Evolutionary conservation across 164 flowering plant species (phyloP), one percentile per base, ranked within the genome.

Genomic region (Echeveria elegans): DNA sequence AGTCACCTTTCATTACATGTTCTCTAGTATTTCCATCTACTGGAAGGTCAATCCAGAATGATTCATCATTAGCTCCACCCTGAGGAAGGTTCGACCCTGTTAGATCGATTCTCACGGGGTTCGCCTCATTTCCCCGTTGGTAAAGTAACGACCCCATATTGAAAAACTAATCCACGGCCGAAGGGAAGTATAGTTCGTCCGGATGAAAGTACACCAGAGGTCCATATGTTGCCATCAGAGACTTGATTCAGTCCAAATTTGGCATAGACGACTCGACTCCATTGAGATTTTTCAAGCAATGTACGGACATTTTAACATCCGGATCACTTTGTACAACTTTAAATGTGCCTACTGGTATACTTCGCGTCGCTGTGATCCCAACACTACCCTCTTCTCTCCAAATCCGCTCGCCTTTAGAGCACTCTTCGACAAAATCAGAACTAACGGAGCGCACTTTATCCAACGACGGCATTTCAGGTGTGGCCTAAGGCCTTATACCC

Each of bases 21-120:
- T 86, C 89, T 61, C 72, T 81, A 2, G 67, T 79, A 0, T 14
- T 68, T 3, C 66, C 68, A 32, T 85, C 86, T 0, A 36, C 45
- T 0, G 98, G 97, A 14, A 93, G 86, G 69, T 90, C 98, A 40
- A 93, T 62, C 97, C 98, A 93, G 43, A 85, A 90, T 12, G 73
- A 31, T 0, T 79, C 97, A 68, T 90, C 97, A 40, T 40, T 40
- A 40, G 45, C 8, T 15, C 45, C 45, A 40, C 45, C 45, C 15
- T 40, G 45, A 11, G 45, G 45, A 40, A 40, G 45, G 45, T 40
- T 40, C 45, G 45, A 40, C 15, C 45, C 45, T 40, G 45, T 8
- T 40, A 15, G 45, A 11, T 40, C 45, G 15, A 40, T 4, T 40
- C 15, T 40, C 11, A 9, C 45, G 0, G 45, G 45, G 45, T 14